phyloP scores from a whole-genome alignment of 2,329 filamentous ascomycete genomes.

The Phialocephala sp. region DNA sequence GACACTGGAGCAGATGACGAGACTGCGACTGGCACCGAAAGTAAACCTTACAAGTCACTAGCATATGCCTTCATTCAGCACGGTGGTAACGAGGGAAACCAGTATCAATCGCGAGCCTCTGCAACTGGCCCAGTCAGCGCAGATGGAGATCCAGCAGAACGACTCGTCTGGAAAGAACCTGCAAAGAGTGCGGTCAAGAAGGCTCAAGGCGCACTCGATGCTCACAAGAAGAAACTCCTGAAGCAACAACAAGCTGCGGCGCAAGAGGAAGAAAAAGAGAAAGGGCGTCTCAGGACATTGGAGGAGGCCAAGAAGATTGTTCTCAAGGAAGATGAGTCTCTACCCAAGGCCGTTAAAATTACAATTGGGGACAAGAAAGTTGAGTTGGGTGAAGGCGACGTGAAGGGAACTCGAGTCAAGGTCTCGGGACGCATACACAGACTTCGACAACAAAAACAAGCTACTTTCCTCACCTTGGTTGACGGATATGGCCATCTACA shows the following conservation, averaged over 20 bases:
- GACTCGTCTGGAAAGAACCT: conserved; percentile 78
- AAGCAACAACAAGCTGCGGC: conserved; percentile 77
- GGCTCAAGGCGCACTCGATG: conserved; percentile 74
- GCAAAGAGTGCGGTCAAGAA: conserved; percentile 89
- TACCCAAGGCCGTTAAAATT: conserved; percentile 78
- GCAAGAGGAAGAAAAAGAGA: conserved; percentile 73
- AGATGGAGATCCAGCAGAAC: conserved; percentile 67
- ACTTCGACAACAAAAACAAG: conserved; percentile 79
- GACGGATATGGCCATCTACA: conserved; percentile 88
- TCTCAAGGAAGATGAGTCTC: conserved; percentile 69
- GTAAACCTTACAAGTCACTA: conserved; percentile 81
- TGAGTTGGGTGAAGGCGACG: conserved; percentile 60
- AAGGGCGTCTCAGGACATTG: conserved; percentile 70
- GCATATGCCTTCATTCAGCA: conserved; percentile 77
- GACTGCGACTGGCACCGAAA: conserved; percentile 69
- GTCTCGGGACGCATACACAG: conserved; percentile 86
- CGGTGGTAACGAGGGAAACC: conserved; percentile 58
- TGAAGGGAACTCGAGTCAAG: conserved; percentile 74
- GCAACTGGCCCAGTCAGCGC: conserved; percentile 63
- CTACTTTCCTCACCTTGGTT: conserved; percentile 84
- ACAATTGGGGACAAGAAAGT: conserved; percentile 75
- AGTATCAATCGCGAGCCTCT: conserved; percentile 73
- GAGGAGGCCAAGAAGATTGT: conserved; percentile 84
- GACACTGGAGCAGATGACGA: conserved; percentile 76
- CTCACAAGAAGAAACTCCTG: conserved; percentile 82